Base-by-base conservation (phyloP, 208 protist genomes). In the Tritrichomonas foetus region DNA sequence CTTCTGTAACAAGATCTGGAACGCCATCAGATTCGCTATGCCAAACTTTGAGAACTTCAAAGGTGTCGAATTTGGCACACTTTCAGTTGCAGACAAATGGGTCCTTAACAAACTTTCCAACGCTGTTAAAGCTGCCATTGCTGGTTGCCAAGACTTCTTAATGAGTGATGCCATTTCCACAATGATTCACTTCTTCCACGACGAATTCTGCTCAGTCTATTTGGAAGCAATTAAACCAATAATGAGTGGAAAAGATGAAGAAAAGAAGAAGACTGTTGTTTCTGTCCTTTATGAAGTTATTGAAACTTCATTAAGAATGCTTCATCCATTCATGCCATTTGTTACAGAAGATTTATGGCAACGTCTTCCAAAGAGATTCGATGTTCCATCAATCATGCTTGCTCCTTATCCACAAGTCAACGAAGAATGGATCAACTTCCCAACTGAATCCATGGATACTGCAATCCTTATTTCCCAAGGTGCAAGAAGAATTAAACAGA, bases 261-360 rank as follows among this genome's bases (percentile, higher is more conserved):
- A 84, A 33, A 39, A 14, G 0, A 96, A 61, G 53, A 13, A 93
- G 53, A 27, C 53, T 41, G n/a, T 75, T 36, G 16, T 16, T n/a
- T 25, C 44, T 33, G 39, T 69, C 30, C 3, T 89, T 3, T 93
- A 66, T n/a, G 49, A 84, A 50, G 89, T 57, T 53, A 94, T 94
- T 41, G 80, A 94, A 30, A 94, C 57, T 36, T 64, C 57, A 39
- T 96, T 99, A n/a, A 96, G 97, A 92, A 82, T 99, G 93, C 95
- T 99, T 2, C 98, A 99, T 95, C 99, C 99, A 55, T 98, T 99
- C 96, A 99, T 99, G 98, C 99, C 99, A 41, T 99, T 98, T 95
- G 94, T 99, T 53, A 99, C 98, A 36, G 99, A 99, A 97, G 98
- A 99, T 95, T 94, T 99, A 0, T 99, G 98, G 97, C 98, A 99